Conservation (phyloP, 1,284 basidiomycete species). For the Rhodotorula sp. region DNA sequence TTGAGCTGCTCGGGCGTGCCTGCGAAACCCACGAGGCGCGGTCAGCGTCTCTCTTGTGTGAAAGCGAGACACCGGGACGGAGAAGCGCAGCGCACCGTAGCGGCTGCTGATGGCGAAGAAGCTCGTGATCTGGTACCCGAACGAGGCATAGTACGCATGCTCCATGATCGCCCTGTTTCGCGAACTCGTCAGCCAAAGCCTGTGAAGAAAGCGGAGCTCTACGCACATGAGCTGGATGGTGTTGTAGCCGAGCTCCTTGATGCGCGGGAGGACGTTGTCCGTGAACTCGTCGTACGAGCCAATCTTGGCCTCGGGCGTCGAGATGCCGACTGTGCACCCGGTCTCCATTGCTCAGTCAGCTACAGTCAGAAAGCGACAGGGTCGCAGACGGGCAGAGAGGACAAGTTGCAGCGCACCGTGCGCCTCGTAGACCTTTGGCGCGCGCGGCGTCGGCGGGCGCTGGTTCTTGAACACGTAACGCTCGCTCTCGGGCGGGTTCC, state of each 20-base stretch:
- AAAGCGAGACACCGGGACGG: too few species aligned
- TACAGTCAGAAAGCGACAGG: not conserved
- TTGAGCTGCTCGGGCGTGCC: constrained; percentile 90
- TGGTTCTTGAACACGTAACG: constrained; percentile 80
- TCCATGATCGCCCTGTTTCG: constrained; percentile 70
- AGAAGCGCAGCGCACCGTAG: constrained; percentile 58
- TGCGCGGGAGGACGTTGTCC: constrained; percentile 76
- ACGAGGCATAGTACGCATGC: constrained; percentile 98
- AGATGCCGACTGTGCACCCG: constrained; percentile 74
- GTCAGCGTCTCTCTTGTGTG: not conserved
- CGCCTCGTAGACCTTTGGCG: constrained; percentile 90
- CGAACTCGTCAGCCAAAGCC: not conserved
- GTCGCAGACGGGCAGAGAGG: too few species aligned
- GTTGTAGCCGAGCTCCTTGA: constrained; percentile 91
- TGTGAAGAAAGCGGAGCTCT: not conserved
- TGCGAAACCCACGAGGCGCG: constrained; percentile 9
- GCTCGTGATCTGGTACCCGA: constrained; percentile 95
- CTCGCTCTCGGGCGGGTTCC: constrained; percentile 80
- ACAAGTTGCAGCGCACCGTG: constrained; percentile 57
- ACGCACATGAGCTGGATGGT: constrained; percentile 95
- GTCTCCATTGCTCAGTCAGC: too few species aligned
- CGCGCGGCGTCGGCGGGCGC: constrained; percentile 67
- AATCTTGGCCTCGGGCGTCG: constrained; percentile 79
- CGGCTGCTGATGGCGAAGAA: constrained; percentile 98
- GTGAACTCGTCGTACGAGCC: constrained; percentile 97